Evolutionary conservation across 2,329 filamentous ascomycete genomes (phyloP), one percentile per base, ranked within the genome.

Genomic region (Aspergillus thermomutatus): DNA sequence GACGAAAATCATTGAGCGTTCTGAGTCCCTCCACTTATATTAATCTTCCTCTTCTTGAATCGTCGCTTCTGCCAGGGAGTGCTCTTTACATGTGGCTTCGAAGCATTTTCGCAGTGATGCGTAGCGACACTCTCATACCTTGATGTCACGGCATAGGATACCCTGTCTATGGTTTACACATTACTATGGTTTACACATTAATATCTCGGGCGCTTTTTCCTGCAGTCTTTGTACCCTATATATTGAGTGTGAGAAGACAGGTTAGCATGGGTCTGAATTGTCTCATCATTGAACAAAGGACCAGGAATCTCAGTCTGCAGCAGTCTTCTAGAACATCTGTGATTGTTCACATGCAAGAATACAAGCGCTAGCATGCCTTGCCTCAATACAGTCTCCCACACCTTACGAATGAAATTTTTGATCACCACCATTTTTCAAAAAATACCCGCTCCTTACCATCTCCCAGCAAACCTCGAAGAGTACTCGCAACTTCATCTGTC

Each of bases 371-470:
- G 28, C 11, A 14, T 31, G 28, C 11, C 28, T 31, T 31, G 31
- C 31, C 11, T 34, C 31, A 34, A 34, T 34, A 17, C 31, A 34
- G 4, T 34, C 31, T 34, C 31, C 14, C 31, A 34, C 14, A 37
- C 17, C 21, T 25, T 46, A 21, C 27, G 21, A 17, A 31, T 7
- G 19, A 26, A 34, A 19, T 9, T 19, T 2, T 40, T 19, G 21
- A 49, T 66, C 50, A 87, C 85, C 85, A 88, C 85, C 85, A 88
- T 63, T 82, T 87, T 72, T 87, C 85, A 59, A 75, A 82, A 57
- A 86, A 71, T 2, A 88, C 79, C 49, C 77, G 77, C 52, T 77
- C 69, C 27, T 74, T 64, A 9, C 77, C 71, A 65, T 84, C 75
- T 0, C 76, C 78, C 21, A 80, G 72, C 2, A 72, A 60, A 1